Percentiles rank a stretch among this genome's conserved stretches.
These are phyloP conservation scores for Obelidium mucronatum DNA, from an alignment of 192 early-diverging fungal species.

Conservation along the genomic window DNA sequence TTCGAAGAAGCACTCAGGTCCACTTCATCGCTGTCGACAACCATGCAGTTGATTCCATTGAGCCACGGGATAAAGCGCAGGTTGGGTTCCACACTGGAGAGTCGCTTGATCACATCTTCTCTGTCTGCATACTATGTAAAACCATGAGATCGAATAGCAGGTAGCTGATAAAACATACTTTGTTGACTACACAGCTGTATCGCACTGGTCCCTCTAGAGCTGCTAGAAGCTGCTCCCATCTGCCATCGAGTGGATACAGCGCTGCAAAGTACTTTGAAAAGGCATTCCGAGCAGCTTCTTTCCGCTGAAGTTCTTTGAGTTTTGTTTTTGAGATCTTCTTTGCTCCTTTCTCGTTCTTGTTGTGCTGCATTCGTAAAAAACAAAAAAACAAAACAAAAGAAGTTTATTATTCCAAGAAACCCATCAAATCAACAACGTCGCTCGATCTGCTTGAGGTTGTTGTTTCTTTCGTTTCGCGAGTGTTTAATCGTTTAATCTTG, in stretches of 20 bases:
- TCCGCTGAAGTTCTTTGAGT: conserved; percentile 12
- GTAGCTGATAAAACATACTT: no score
- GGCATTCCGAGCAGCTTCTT: conserved; percentile 12
- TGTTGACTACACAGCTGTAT: conserved; percentile 38
- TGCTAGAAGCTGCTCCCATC: conserved; percentile 23
- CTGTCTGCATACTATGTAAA: conserved; percentile 23
- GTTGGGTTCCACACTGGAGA: conserved; percentile 16
- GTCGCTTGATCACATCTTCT: conserved; percentile 7
- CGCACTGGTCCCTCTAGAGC: conserved; percentile 30
- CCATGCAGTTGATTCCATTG: conserved; percentile 11
- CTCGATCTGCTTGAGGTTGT: no score
- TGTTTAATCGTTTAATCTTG: no score
- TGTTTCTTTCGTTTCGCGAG: no score
- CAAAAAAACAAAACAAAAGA: no score
- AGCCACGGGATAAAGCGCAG: conserved; percentile 7
- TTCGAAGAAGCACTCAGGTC: conserved; percentile 9
- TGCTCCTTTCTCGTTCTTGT: not conserved
- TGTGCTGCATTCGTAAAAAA: no score
- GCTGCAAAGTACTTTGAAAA: conserved; percentile 31
- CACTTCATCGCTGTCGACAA: conserved; percentile 21
- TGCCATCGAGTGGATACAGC: conserved; percentile 1
- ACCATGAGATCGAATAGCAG: no score
- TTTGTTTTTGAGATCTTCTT: conserved; percentile 27
- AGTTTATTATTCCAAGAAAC: no score
- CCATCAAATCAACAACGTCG: no score